These are phyloP conservation scores for Tephrocybe sp. DNA, from an alignment of 768 basidiomycete species.

Conservation along the genomic window DNA sequence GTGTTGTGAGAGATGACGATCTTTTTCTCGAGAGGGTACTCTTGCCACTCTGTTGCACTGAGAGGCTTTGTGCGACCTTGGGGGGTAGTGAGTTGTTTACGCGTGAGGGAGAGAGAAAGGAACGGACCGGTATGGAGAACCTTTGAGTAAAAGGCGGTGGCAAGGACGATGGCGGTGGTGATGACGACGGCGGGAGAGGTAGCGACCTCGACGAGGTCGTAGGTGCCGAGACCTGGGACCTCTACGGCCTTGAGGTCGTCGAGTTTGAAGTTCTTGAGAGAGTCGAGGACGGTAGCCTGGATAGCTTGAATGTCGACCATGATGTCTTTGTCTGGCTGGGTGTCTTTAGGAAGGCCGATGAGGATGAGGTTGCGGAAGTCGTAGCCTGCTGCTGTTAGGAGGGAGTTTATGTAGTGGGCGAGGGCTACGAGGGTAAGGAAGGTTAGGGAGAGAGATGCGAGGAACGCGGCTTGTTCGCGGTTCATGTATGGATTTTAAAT, in stretches of 20 bases:
- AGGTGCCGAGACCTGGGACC: conserved; percentile 34
- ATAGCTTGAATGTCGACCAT: conserved; percentile 20
- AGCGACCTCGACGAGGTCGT: conserved; percentile 36
- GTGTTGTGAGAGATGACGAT: conserved; percentile 91
- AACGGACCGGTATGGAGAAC: conserved; percentile 42
- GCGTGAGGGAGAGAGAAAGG: conserved; percentile 11
- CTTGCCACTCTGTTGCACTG: conserved; percentile 73
- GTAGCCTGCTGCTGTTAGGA: conserved; percentile 54
- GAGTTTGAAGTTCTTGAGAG: conserved; percentile 24
- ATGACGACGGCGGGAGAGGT: conserved; percentile 49
- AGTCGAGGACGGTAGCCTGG: conserved; percentile 13
- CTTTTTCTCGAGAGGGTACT: conserved; percentile 81
- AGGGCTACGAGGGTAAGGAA: conserved; percentile 46
- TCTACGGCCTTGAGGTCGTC: conserved; percentile 30
- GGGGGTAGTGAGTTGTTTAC: conserved; percentile 5
- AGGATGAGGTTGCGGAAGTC: conserved; percentile 59
- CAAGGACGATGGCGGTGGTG: conserved; percentile 47
- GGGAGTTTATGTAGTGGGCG: conserved; percentile 37
- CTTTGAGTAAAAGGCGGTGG: conserved; percentile 52
- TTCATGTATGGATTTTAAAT: conserved; percentile 59
- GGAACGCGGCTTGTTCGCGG: conserved; percentile 51
- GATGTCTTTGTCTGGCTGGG: conserved; percentile 13
- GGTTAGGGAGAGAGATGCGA: conserved; percentile 48
- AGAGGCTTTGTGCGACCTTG: conserved; percentile 67
- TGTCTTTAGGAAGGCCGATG: conserved; percentile 46